Percentiles rank a stretch among this genome's conserved stretches.
Evolutionary conservation across 768 basidiomycete genomes (phyloP).

Genomic region (Leucocoprinus birnbaumii): DNA sequence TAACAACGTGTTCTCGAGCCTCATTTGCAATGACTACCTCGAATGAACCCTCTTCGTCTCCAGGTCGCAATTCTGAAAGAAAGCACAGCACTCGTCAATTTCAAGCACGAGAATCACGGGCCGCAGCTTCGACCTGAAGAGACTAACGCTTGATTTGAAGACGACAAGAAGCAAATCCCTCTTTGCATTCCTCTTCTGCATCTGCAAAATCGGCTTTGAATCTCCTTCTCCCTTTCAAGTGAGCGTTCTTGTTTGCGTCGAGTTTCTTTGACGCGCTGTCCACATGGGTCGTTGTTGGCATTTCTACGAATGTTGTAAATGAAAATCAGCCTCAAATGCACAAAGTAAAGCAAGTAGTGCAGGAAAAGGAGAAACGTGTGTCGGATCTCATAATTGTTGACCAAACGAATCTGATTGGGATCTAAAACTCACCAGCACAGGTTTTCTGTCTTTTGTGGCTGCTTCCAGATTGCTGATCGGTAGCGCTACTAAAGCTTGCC

Average conservation of each 20-base stretch:
- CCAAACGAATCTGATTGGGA: conserved; percentile 9
- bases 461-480: conserved; percentile 16
- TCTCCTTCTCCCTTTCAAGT: conserved; percentile 54
- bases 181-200: conserved; percentile 32
- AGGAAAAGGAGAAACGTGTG: too few species aligned
- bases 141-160: conserved; percentile 40
- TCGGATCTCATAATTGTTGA: too few species aligned
- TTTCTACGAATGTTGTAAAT: neutral
- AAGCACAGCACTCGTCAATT: neutral
- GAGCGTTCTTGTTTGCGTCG: conserved; percentile 34
- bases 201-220: conserved; percentile 57
- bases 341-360: too few species aligned
- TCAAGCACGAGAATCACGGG: neutral
- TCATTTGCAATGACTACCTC: conserved; percentile 41
- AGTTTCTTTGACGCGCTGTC: conserved; percentile 16
- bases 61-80: conserved; percentile 42
- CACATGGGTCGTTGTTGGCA: neutral
- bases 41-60: conserved; percentile 68
- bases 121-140: too few species aligned
- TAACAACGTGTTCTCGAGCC: conserved; percentile 29
- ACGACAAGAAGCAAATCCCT: conserved; percentile 33
- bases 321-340: neutral
- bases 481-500: conserved; percentile 18
- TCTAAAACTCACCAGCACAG: conserved; percentile 21
- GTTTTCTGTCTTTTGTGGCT: conserved; percentile 30